Conservation (phyloP, 192 early-diverging fungal genomes). For the Oehlia diaphana region DNA sequence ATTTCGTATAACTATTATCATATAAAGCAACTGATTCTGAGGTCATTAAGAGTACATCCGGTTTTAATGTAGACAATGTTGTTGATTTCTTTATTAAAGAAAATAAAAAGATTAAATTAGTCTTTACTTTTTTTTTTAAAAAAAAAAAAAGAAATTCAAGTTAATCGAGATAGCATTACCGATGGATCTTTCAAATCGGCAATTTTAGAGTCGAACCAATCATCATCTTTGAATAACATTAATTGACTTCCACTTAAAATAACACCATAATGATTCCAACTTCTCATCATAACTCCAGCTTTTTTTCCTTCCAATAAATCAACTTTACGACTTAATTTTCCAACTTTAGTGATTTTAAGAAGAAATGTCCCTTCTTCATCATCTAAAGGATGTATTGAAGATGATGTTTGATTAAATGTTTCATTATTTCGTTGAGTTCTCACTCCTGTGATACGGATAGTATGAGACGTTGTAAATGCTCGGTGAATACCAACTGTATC, state of each 20-base stretch:
- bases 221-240: conserved; percentile 64
- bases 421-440: conserved; percentile 15
- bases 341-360: conserved; percentile 61
- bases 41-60: conserved; percentile 36
- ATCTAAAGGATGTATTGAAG: conserved; percentile 2
- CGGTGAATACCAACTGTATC: conserved; percentile 35
- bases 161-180: background rate
- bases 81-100: conserved; percentile 10
- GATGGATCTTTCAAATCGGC: conserved; percentile 1
- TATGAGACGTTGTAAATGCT: conserved; percentile 31
- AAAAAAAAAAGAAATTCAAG: background rate
- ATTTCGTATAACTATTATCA: conserved; percentile 72
- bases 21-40: conserved; percentile 66
- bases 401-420: background rate
- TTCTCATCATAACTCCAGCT: conserved; percentile 50
- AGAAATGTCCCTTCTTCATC: conserved; percentile 32
- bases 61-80: conserved; percentile 21
- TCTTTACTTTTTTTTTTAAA: background rate
- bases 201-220: conserved; percentile 49
- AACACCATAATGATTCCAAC: conserved; percentile 73
- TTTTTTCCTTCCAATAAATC: conserved; percentile 67
- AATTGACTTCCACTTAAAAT: conserved; percentile 78
- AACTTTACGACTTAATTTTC: conserved; percentile 71
- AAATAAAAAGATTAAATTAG: background rate
- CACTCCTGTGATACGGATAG: conserved; percentile 40